These are phyloP conservation scores for Phaeolepiota aurea DNA, from an alignment of 768 basidiomycete genomes.

Conservation along the genomic window DNA sequence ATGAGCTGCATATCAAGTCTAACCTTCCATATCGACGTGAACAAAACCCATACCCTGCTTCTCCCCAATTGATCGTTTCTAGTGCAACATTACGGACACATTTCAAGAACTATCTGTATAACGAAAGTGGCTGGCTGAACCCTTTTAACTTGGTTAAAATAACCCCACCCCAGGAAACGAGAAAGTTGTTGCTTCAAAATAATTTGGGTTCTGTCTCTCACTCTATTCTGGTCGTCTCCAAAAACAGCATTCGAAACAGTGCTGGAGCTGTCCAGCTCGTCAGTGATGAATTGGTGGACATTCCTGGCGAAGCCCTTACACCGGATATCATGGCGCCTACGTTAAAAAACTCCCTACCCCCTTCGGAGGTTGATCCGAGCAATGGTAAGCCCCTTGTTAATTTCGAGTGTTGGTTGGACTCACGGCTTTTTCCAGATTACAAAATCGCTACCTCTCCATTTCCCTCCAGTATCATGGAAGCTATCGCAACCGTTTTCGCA, in stretches of 20 bases:
- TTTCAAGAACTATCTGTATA: constrained; percentile 43
- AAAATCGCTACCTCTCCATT: constrained; percentile 40
- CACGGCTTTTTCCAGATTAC: constrained; percentile 30
- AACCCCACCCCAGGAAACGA: neutral
- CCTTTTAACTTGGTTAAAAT: constrained; percentile 32
- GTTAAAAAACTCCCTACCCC: too few species aligned
- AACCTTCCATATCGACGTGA: constrained; percentile 3
- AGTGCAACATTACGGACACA: constrained; percentile 63
- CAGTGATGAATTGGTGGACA: constrained; percentile 7
- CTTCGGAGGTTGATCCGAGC: too few species aligned
- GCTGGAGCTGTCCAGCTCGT: constrained; percentile 28
- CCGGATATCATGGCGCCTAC: constrained; percentile 11
- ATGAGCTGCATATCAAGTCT: constrained; percentile 9
- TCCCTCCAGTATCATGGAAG: constrained; percentile 51
- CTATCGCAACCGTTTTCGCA: constrained; percentile 63
- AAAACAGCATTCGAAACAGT: constrained; percentile 49
- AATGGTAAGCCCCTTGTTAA: too few species aligned
- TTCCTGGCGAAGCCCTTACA: constrained; percentile 5
- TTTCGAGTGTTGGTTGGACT: constrained; percentile 4
- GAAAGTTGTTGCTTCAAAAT: neutral
- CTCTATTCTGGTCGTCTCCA: constrained; percentile 54
- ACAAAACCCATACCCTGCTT: constrained; percentile 1
- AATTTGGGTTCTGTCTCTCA: constrained; percentile 23
- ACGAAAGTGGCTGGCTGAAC: constrained; percentile 53
- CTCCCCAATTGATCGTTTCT: constrained; percentile 57